phyloP scores from a whole-genome alignment of 306 rosid species.

The Fagus sylvatica region DNA sequence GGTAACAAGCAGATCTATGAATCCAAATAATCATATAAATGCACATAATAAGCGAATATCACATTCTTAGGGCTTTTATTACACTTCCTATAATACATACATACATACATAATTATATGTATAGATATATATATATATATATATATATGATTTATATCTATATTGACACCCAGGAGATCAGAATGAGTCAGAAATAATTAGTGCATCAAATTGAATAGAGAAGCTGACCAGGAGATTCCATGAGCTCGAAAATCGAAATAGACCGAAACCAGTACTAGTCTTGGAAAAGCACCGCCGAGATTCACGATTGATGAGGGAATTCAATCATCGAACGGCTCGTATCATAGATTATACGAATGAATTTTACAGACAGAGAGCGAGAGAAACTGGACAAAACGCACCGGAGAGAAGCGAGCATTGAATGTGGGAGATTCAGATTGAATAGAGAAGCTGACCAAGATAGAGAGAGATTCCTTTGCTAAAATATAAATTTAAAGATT shows the following conservation, averaged over 20 bases:
- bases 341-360: background rate
- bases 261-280: background rate
- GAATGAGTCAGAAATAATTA: background rate
- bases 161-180: background rate
- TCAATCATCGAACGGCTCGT: background rate
- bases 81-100: too few relatives aligned
- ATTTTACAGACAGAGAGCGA: background rate
- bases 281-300: background rate
- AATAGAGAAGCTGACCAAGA: background rate
- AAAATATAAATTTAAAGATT: too few relatives aligned
- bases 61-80: too few relatives aligned
- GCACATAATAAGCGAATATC: background rate
- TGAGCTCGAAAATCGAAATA: background rate
- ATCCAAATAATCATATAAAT: background rate
- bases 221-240: constrained; percentile 11
- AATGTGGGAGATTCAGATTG: background rate
- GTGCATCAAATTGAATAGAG: background rate
- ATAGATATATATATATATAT: background rate
- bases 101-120: background rate
- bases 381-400: background rate
- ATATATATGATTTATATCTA: background rate
- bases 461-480: background rate
- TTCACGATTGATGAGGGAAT: background rate
- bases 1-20: background rate
- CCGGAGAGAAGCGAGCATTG: background rate